These are phyloP conservation scores for Diaporthe australafricana DNA, from an alignment of 2,329 filamentous ascomycete species.

Conservation along the genomic window DNA sequence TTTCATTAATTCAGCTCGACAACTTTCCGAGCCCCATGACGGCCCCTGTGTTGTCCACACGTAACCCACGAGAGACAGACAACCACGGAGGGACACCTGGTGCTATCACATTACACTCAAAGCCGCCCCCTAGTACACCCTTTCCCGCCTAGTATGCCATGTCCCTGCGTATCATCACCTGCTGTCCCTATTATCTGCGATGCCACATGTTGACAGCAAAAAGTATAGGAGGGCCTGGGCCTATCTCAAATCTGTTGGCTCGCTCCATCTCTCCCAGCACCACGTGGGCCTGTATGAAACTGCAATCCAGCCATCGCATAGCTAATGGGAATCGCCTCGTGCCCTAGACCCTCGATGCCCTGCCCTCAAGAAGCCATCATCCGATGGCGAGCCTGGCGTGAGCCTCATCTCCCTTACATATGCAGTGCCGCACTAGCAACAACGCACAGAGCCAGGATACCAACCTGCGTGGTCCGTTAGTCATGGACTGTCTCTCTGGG, in stretches of 20 bases:
- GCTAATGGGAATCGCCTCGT: slow-evolving; percentile 3
- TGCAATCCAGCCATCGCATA: background rate
- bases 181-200: background rate
- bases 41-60: background rate
- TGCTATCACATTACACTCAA: background rate
- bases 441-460: slow-evolving; percentile 26
- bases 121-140: background rate
- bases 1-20: slow-evolving; percentile 2
- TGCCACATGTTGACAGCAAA: background rate
- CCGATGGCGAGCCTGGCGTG: background rate
- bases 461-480: slow-evolving; percentile 27
- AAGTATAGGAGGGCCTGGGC: background rate
- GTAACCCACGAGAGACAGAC: background rate
- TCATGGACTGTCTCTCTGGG: background rate
- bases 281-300: slow-evolving; percentile 1
- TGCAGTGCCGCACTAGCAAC: slow-evolving; percentile 6
- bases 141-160: background rate
- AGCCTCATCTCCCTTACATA: slow-evolving; percentile 6
- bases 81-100: background rate
- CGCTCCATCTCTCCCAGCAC: background rate
- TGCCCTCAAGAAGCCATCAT: background rate
- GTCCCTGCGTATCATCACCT: background rate
- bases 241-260: background rate
- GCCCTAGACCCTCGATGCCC: background rate
- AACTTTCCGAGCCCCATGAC: background rate